Conservation (phyloP, 176 grass and related monocot species). For the Phoenix dactylifera region DNA sequence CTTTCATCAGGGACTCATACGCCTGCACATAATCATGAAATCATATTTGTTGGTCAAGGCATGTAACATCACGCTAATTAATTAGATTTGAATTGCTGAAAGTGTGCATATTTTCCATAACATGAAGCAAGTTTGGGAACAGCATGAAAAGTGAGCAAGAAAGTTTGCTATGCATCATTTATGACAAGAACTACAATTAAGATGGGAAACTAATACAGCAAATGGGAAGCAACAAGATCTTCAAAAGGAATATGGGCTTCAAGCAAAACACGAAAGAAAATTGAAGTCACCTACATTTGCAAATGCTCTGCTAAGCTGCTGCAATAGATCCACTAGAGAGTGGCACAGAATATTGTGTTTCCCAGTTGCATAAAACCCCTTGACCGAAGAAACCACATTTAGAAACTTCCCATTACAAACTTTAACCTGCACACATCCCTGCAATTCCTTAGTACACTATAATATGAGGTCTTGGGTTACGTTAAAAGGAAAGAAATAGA, state of each 20-base stretch:
- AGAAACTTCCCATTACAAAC: conserved; percentile 93
- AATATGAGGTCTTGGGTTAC: too few relatives aligned
- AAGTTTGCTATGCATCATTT: too few relatives aligned
- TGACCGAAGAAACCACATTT: conserved; percentile 56
- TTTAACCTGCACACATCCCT: conserved; percentile 56
- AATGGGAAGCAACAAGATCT: too few relatives aligned
- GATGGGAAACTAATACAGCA: too few relatives aligned
- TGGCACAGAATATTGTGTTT: conserved; percentile 46
- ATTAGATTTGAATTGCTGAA: too few relatives aligned
- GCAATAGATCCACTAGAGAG: conserved; percentile 78
- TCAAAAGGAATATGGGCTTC: too few relatives aligned
- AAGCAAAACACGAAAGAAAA: not conserved
- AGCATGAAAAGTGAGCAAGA: too few relatives aligned
- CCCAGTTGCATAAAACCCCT: conserved; percentile 76
- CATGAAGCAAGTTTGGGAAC: too few relatives aligned
- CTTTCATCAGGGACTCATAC: conserved; percentile 71
- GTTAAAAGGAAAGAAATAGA: not conserved
- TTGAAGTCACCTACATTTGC: conserved; percentile 58
- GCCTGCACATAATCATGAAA: conserved; percentile 39
- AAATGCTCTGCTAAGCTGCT: conserved; percentile 88
- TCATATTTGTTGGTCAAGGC: too few relatives aligned
- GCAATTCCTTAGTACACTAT: not conserved
- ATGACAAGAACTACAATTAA: too few relatives aligned
- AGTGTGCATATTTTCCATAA: too few relatives aligned
- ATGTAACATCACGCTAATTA: too few relatives aligned